These are phyloP conservation scores for Heracleum sosnowskyi DNA, from an alignment of 129 eudicot genomes.

Conservation along the genomic window DNA sequence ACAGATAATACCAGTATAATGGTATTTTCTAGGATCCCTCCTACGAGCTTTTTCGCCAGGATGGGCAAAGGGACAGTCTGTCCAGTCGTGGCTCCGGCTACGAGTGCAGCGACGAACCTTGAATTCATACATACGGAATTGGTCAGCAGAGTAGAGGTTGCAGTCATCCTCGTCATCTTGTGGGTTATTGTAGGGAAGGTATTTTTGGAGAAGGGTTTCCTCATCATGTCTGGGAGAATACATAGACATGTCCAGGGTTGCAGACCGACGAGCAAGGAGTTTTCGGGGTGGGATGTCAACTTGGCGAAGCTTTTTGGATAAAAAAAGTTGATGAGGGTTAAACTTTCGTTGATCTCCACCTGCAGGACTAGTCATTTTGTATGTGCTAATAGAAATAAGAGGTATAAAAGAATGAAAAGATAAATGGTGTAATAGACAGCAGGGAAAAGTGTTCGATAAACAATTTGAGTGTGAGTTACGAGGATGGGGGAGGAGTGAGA, in stretches of 20 bases:
- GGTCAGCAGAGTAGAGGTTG: slow-evolving; percentile 58
- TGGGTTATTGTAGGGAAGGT: slow-evolving; percentile 37
- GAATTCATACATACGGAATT: slow-evolving; percentile 75
- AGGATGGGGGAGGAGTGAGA: neutral
- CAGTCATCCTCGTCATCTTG: slow-evolving; percentile 26
- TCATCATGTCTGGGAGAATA: slow-evolving; percentile 17
- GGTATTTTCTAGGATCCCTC: slow-evolving; percentile 58
- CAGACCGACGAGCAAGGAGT: slow-evolving; percentile 42
- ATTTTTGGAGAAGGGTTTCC: slow-evolving; percentile 38
- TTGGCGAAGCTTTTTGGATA: slow-evolving; percentile 43
- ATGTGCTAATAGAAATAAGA: too few relatives aligned
- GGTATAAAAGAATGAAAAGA: neutral
- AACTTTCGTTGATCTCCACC: slow-evolving; percentile 41
- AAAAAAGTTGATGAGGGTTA: slow-evolving; percentile 35
- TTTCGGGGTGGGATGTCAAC: slow-evolving; percentile 79
- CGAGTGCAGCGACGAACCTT: slow-evolving; percentile 74
- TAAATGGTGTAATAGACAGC: neutral
- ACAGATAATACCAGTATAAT: slow-evolving; percentile 54
- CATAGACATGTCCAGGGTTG: neutral
- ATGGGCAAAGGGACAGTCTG: slow-evolving; percentile 83
- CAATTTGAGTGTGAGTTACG: neutral
- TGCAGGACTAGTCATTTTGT: slow-evolving; percentile 34
- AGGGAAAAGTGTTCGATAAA: neutral
- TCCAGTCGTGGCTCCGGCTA: slow-evolving; percentile 81
- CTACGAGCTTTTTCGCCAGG: slow-evolving; percentile 87